Evolutionary conservation across 768 basidiomycete species (phyloP).

Genomic region (Kwoniella dejecticola): DNA sequence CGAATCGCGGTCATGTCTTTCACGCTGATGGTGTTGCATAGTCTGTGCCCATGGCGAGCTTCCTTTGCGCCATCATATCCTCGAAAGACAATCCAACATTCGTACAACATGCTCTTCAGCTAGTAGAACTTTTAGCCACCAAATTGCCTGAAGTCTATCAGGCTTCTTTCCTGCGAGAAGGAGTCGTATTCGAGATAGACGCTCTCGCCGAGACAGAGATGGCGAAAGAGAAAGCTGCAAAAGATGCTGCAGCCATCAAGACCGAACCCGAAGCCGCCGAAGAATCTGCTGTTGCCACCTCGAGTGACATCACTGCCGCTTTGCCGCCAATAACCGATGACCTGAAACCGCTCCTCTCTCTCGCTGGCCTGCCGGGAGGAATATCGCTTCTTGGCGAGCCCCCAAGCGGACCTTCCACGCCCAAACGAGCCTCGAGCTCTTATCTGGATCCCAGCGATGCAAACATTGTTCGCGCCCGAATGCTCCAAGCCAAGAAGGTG

Average conservation of each 20-base stretch:
- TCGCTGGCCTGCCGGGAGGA: conserved; percentile 22
- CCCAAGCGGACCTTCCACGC: conserved; percentile 9
- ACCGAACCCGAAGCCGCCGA: conserved; percentile 33
- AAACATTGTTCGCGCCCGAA: conserved; percentile 85
- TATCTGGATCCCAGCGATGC: conserved; percentile 76
- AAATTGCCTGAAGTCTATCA: conserved; percentile 84
- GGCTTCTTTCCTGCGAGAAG: conserved; percentile 88
- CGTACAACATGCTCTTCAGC: conserved; percentile 84
- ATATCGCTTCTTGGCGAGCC: conserved; percentile 16
- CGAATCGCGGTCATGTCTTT: background rate
- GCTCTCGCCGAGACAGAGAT: conserved; percentile 68
- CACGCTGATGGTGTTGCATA: conserved; percentile 55
- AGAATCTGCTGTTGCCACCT: conserved; percentile 16
- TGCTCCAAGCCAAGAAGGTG: conserved; percentile 81
- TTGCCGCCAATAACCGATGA: conserved; percentile 22
- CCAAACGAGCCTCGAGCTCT: conserved; percentile 18
- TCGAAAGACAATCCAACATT: conserved; percentile 85
- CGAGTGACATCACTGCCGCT: background rate
- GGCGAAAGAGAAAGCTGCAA: conserved; percentile 56
- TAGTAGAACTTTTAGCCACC: conserved; percentile 83
- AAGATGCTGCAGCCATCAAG: conserved; percentile 36
- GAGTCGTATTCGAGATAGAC: conserved; percentile 94
- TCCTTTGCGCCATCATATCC: conserved; percentile 89
- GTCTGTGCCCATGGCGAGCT: conserved; percentile 93
- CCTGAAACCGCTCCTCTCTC: conserved; percentile 33